Evolutionary conservation across 495 filamentous ascomycete genomes (phyloP).

Genomic region (Hyphodiscus hymeniophilus): DNA sequence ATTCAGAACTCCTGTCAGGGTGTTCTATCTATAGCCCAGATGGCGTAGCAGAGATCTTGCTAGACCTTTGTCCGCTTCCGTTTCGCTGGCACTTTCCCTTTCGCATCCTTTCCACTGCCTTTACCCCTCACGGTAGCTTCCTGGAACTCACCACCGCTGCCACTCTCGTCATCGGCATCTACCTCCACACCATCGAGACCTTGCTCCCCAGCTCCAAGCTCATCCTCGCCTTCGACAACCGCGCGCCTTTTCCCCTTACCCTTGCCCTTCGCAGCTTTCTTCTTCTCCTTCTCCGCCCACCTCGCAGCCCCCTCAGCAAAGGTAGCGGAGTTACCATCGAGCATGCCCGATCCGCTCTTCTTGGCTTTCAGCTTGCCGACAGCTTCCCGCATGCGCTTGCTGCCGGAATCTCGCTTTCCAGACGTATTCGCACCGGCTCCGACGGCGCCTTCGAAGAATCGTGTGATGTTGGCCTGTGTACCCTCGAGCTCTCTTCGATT

Average conservation of each 20-base stretch:
- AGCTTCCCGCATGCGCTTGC: conserved; percentile 77
- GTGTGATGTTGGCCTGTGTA: conserved; percentile 93
- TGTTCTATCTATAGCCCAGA: too few species aligned
- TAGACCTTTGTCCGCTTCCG: conserved; percentile 30
- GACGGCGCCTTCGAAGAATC: conserved; percentile 60
- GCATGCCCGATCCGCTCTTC: conserved; percentile 12
- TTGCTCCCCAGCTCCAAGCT: conserved; percentile 16
- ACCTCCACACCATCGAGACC: conserved; percentile 10
- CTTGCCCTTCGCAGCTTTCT: conserved; percentile 14
- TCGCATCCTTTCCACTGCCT: conserved; percentile 1
- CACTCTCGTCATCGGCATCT: conserved; percentile 6
- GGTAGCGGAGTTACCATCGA: conserved; percentile 11
- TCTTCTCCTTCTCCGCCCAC: conserved; percentile 14
- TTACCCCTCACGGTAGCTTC: conserved; percentile 1
- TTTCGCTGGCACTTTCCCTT: conserved; percentile 18
- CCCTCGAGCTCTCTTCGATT: conserved; percentile 79
- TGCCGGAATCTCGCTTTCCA: conserved; percentile 40
- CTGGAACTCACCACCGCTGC: conserved; percentile 17
- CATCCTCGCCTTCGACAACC: conserved; percentile 21
- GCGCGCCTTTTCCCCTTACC: conserved; percentile 11
- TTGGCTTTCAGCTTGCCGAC: conserved; percentile 53
- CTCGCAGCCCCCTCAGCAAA: conserved; percentile 18
- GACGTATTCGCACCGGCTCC: conserved; percentile 43
- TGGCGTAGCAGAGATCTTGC: neutral
- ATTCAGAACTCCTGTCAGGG: too few species aligned